Conservation (phyloP, 2,329 filamentous ascomycete genomes). For the Colletotrichum cereale region DNA sequence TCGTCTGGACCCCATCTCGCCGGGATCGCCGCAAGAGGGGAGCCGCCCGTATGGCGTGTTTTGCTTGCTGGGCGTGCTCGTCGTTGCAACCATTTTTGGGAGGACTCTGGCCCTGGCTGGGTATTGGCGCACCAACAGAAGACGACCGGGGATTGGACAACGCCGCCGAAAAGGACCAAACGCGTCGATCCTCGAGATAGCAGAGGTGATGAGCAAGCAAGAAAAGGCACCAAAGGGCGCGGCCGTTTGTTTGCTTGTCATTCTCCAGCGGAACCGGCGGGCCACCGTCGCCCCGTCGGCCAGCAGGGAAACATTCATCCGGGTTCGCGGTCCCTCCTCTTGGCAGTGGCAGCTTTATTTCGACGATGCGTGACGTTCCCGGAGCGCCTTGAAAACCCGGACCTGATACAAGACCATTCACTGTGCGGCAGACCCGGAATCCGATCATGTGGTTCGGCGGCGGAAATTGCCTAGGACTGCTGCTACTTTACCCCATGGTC, state of each 20-base stretch:
- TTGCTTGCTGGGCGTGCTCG: not conserved
- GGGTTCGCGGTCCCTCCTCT: not conserved
- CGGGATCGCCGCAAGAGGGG: constrained; percentile 59
- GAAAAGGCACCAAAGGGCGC: not conserved
- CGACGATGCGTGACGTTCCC: not conserved
- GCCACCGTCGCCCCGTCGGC: not conserved
- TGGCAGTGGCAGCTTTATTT: not conserved
- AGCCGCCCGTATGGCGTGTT: no score
- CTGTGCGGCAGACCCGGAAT: not conserved
- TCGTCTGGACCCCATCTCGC: constrained; percentile 67
- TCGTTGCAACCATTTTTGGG: not conserved
- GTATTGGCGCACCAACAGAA: not conserved
- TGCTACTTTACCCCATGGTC: no score
- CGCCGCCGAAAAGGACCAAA: not conserved
- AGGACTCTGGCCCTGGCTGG: not conserved
- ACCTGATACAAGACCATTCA: not conserved
- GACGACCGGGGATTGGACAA: not conserved
- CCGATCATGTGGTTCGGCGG: not conserved
- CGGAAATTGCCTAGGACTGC: not conserved
- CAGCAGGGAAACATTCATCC: not conserved
- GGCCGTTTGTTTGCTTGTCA: not conserved
- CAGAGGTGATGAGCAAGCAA: not conserved
- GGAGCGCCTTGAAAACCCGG: not conserved
- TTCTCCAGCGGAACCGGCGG: not conserved
- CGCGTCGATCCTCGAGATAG: not conserved